Conservation (phyloP, 2,329 filamentous ascomycete species). For the Aspergillus tubingensis region DNA sequence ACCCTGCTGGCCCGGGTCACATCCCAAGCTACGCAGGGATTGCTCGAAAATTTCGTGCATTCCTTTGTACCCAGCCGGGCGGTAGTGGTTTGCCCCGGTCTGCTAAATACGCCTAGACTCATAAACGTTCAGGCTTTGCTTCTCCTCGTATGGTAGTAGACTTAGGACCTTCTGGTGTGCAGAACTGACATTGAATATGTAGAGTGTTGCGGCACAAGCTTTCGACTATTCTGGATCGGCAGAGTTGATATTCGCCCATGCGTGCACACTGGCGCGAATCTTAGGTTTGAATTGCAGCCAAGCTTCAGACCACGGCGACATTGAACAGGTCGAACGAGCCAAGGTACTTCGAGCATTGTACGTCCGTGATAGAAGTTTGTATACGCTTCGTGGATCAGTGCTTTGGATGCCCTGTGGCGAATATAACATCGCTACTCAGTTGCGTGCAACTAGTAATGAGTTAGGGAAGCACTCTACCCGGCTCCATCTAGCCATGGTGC, state of each 20-base stretch:
- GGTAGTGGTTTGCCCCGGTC: background rate
- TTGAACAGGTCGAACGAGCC: background rate
- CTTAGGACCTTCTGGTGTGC: too few species aligned
- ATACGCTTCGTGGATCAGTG: background rate
- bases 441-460: background rate
- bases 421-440: background rate
- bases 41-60: conserved; percentile 1
- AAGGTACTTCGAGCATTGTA: conserved; percentile 10
- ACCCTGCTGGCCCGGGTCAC: background rate
- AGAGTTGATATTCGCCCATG: conserved; percentile 12
- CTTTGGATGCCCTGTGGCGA: conserved; percentile 5
- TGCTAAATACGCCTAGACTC: conserved; percentile 1
- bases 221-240: conserved; percentile 8
- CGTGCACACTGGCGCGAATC: conserved; percentile 6
- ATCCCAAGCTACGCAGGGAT: background rate
- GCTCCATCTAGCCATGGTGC: conserved; percentile 1
- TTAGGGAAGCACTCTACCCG: background rate
- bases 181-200: too few species aligned
- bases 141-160: conserved; percentile 3
- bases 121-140: conserved; percentile 11
- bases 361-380: conserved; percentile 4
- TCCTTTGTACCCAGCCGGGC: conserved; percentile 7
- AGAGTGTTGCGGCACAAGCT: conserved; percentile 10
- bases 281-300: background rate
- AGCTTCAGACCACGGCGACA: background rate